Percentiles rank a stretch among this genome's conserved stretches.
Evolutionary conservation across 31 red algal genomes (phyloP).

Genomic region (Bonnemaisonia californica): DNA sequence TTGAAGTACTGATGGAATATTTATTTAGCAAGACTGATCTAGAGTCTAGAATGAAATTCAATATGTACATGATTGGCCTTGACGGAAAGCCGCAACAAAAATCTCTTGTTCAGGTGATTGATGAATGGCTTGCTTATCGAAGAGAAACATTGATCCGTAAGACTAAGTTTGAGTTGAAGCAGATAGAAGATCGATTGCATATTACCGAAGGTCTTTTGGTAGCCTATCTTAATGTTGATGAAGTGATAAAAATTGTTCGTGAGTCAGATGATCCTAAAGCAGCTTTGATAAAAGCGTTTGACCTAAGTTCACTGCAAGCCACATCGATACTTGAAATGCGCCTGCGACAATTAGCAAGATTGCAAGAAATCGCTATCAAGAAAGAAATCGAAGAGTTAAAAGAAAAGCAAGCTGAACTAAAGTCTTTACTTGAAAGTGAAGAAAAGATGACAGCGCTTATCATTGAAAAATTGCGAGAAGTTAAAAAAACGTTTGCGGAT

Average conservation of each 20-base stretch:
- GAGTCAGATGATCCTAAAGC: neutral
- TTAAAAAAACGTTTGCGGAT: too few relatives aligned
- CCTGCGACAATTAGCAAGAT: neutral
- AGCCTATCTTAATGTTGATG: conserved; percentile 8
- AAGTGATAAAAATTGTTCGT: conserved; percentile 27
- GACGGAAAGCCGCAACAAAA: too few relatives aligned
- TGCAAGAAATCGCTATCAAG: neutral
- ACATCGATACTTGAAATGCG: neutral
- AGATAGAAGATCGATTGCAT: conserved; percentile 41
- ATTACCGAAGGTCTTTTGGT: conserved; percentile 49
- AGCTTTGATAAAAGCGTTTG: neutral
- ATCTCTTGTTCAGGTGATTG: too few relatives aligned
- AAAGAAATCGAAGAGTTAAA: neutral
- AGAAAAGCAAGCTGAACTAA: neutral
- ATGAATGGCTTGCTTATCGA: conserved; percentile 45
- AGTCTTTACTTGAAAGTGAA: neutral
- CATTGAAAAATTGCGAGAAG: too few relatives aligned
- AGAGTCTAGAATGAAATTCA: neutral
- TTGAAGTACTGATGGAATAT: neutral
- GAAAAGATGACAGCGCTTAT: too few relatives aligned
- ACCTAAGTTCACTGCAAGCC: neutral
- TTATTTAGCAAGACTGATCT: neutral
- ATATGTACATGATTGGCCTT: neutral
- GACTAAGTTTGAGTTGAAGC: conserved; percentile 32
- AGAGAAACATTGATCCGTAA: conserved; percentile 27